Evolutionary conservation across 345 rosid species (phyloP), one percentile per base, ranked within the genome.

Genomic region (Eucalyptus polybractea): DNA sequence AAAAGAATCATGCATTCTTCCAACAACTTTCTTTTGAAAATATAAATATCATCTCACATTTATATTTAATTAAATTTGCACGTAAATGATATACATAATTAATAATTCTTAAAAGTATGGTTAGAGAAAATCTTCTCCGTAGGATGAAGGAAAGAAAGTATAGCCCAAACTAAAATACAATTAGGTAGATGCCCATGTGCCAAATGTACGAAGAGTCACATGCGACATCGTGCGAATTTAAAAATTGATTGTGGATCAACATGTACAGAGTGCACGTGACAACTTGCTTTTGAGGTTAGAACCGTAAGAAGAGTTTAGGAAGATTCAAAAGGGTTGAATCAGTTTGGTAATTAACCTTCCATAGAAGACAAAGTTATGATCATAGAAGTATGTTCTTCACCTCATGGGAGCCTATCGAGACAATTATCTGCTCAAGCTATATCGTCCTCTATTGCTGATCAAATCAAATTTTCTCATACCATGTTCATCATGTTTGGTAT

Each of bases 391-490:
- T 3, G 44, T 69, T 33, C 80, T 67, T 67, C 40, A 67, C 80
- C 40, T 67, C 12, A 69, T 37, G 4, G 45, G 22, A 72, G 45
- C 81, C 81, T n/a, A n/a, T n/a, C 3, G 13, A 72, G 81, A 22
- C 80, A 9, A 10, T 33, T 6, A 5, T 21, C 2, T 37, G 19
- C 40, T 67, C 42, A 16, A 67, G 80, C 80, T 16, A 67, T 65
- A 65, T 65, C 10, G 0, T 14, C 8, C 37, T n/a, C 37, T 13
- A 65, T n/a, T 65, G 3, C 0, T 65, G 9, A 15, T 29, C 5
- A 0, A 0, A n/a, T n/a, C 0, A 65, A 65, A 65, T 65, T 29
- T 6, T 14, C 72, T 62, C 72, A 62, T 29, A 62, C 9, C 80
- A 15, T n/a, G 80, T 8, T 67, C 40, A 33, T 33, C 0, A 69